A percentile compares a stretch with the other conserved stretches of the same genome.
phyloP scores from a whole-genome alignment of 192 early-diverging fungal genomes.

The Physocladia obscura region DNA sequence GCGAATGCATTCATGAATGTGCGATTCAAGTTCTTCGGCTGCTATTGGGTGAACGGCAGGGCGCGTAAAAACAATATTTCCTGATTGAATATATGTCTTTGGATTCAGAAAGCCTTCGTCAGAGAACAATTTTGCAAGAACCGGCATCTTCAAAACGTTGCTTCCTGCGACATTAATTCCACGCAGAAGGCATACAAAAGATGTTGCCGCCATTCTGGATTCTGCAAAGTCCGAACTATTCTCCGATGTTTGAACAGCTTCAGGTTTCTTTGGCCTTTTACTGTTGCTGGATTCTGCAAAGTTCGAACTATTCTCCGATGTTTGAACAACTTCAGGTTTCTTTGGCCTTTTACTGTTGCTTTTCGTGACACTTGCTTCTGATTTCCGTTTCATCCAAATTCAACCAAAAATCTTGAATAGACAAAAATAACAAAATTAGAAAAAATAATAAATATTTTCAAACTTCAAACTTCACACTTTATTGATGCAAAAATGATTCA shows the following conservation, averaged over 20 bases:
- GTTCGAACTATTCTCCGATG: too few relatives aligned
- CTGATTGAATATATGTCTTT: conserved; percentile 19
- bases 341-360: too few relatives aligned
- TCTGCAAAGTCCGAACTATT: not conserved
- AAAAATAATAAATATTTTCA: too few relatives aligned
- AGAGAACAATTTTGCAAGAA: not conserved
- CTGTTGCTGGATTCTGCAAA: too few relatives aligned
- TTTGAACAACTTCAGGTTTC: too few relatives aligned
- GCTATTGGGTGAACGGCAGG: not conserved
- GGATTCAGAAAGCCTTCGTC: not conserved
- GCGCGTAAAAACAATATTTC: conserved; percentile 18
- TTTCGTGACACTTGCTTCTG: too few relatives aligned
- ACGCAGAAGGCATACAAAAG: not conserved
- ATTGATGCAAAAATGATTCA: too few relatives aligned
- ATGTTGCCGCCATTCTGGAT: not conserved
- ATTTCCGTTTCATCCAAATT: too few relatives aligned
- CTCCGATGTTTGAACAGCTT: not conserved
- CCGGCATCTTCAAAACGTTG: not conserved
- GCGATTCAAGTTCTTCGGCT: not conserved
- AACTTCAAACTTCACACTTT: too few relatives aligned
- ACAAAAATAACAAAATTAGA: too few relatives aligned
- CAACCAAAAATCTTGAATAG: too few relatives aligned
- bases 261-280: not conserved
- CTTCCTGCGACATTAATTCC: conserved; percentile 8
- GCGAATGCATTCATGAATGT: not conserved